Evolutionary conservation across 129 eudicot genomes (phyloP), one percentile per base, ranked within the genome.

Genomic region (Chrysanthemum makinoi): DNA sequence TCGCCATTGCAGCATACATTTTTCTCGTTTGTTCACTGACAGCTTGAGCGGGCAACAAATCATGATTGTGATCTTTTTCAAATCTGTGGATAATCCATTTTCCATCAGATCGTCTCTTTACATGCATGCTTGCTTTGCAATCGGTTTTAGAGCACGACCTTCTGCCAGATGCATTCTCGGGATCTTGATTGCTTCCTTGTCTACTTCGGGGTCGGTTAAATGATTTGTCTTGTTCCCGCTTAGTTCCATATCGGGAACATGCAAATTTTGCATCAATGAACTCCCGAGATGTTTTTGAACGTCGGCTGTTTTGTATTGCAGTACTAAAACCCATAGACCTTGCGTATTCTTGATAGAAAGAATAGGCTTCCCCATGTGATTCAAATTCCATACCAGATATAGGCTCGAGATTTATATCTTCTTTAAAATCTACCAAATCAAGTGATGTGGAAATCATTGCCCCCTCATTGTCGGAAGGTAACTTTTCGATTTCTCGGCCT

Each of bases 181-280:
- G 80, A 72, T 87, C 95, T 75, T 87, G 90, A 62, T 84, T 86
- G 84, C 35, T 84, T 55, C 86, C 87, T 79, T 89, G 96, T 74
- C 95, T 81, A 68, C 89, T 69, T 30, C 93, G 91, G 48, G 90
- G 87, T 11, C 96, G 82, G 76, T 87, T 83, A 56, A 67, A 69
- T 3, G 24, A 22, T 75, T 94, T 89, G 52, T 94, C 98, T 49
- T 94, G 87, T n/a, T 94, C 98, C 28, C 98, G 95, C 80, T 94
- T 94, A 17, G 93, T 94, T 28, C 98, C 98, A 26, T 94, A 94
- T 81, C 96, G 86, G 11, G 99, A 94, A 73, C 97, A 94, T 12
- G 98, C 98, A 76, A 89, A 94, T 62, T 94, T 94, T 49, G 97
- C 98, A 77, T 94, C 98, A 13, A 94, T 89, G 67, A 94, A 94